Evolutionary conservation across 106 monocot genomes (phyloP).

Genomic region (Apostasia shenzhenica): DNA sequence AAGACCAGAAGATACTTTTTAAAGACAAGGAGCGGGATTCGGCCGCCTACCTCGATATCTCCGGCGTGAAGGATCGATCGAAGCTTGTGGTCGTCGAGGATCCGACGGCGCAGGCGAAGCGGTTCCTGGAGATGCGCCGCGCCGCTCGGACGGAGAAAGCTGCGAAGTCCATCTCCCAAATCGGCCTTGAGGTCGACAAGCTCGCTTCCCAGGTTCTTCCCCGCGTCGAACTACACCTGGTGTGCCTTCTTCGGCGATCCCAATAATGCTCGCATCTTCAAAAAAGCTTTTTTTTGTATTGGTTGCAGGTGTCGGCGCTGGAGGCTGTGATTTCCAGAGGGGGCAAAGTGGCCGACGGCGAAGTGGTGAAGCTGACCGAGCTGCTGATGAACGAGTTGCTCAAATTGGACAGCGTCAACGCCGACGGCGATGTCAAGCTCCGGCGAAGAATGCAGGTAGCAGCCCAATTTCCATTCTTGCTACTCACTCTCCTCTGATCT

Average conservation of each 20-base stretch:
- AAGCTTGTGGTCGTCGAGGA: constrained; percentile 65
- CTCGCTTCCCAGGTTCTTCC: constrained; percentile 50
- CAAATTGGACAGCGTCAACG: constrained; percentile 49
- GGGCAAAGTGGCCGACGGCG: constrained; percentile 51
- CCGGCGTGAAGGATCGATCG: constrained; percentile 72
- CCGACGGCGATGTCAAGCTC: constrained; percentile 52
- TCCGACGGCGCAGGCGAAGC: constrained; percentile 50
- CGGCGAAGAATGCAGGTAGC: constrained; percentile 54
- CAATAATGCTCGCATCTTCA: not conserved
- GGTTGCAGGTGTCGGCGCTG: constrained; percentile 44
- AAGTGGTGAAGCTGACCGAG: constrained; percentile 50
- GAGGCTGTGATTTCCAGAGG: constrained; percentile 52
- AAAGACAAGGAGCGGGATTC: constrained; percentile 73
- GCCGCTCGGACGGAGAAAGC: constrained; percentile 53
- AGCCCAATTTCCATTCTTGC: not conserved
- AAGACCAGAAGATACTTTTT: constrained; percentile 66
- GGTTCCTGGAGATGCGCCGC: constrained; percentile 49
- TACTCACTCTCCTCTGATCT: not conserved
- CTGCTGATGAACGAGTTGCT: constrained; percentile 62
- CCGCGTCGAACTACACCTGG: constrained; percentile 3
- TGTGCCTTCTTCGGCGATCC: not conserved
- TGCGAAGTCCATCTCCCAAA: constrained; percentile 40
- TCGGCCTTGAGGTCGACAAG: constrained; percentile 53
- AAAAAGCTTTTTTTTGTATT: not conserved
- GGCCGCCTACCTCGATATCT: constrained; percentile 45